phyloP scores from a whole-genome alignment of 352 stramenopile species.

The Phytopythium boreale region DNA sequence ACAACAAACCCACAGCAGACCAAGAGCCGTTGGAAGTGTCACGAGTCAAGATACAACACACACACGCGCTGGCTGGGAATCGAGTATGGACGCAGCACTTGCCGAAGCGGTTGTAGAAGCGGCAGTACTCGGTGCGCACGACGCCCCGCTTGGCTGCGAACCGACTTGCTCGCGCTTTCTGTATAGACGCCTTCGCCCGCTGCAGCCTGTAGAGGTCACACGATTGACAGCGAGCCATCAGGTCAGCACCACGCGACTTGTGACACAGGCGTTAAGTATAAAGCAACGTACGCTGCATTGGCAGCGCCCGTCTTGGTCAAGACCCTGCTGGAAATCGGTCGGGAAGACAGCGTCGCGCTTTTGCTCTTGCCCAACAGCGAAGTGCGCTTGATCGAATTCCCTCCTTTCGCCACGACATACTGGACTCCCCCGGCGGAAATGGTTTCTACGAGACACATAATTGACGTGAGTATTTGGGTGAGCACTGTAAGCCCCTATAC shows the following conservation, averaged over 20 bases:
- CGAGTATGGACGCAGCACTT: constrained; percentile 21
- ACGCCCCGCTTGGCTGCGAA: constrained; percentile 22
- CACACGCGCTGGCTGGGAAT: not conserved
- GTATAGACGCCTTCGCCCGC: constrained; percentile 50
- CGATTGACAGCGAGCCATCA: constrained; percentile 2
- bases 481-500: no score
- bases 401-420: constrained; percentile 38
- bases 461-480: no score
- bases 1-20: not conserved
- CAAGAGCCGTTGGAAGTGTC: not conserved
- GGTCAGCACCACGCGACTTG: not conserved
- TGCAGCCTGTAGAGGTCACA: constrained; percentile 18
- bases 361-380: constrained; percentile 21
- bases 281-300: constrained; percentile 36
- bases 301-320: constrained; percentile 25
- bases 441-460: constrained; percentile 22
- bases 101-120: constrained; percentile 82
- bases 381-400: constrained; percentile 43
- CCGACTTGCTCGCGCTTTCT: constrained; percentile 41
- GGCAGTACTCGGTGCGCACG: constrained; percentile 71
- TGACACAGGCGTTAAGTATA: not conserved
- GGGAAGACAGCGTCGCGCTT: not conserved
- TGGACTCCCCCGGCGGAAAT: constrained; percentile 44
- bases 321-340: constrained; percentile 12
- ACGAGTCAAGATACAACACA: not conserved